Conservation (phyloP, 345 rosid genomes). For the Triadica sebifera region DNA sequence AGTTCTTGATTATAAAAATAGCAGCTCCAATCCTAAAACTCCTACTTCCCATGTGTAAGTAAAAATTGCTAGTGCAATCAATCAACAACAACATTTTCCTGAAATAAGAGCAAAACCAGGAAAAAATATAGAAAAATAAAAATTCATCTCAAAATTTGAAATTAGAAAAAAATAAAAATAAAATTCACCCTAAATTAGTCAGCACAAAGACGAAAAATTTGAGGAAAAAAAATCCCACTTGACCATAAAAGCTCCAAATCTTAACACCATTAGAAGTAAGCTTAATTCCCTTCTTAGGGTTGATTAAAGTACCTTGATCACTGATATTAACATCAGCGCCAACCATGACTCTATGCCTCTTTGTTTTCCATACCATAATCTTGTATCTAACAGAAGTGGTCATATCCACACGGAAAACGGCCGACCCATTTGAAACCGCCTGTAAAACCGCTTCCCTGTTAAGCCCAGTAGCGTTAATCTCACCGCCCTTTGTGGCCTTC, state of each 20-base stretch:
- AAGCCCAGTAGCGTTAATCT: background rate
- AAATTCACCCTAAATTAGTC: conserved; percentile 24
- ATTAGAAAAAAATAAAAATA: background rate
- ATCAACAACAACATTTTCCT: background rate
- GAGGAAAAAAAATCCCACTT: conserved; percentile 9
- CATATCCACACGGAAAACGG: conserved; percentile 60
- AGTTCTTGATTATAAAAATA: too few relatives aligned
- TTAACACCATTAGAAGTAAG: conserved; percentile 43
- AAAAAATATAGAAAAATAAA: background rate
- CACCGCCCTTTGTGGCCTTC: conserved; percentile 49
- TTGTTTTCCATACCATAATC: conserved; percentile 58
- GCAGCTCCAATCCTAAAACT: too few relatives aligned
- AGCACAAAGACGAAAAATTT: conserved; percentile 24
- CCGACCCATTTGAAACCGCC: conserved; percentile 40
- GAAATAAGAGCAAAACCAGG: background rate
- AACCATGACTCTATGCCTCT: conserved; percentile 42
- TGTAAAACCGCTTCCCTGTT: conserved; percentile 28
- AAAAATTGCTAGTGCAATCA: background rate
- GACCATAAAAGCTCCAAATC: conserved; percentile 14
- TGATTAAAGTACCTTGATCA: conserved; percentile 30
- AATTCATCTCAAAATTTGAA: background rate
- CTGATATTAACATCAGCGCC: conserved; percentile 53
- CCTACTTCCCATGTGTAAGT: too few relatives aligned
- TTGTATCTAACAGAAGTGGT: conserved; percentile 60
- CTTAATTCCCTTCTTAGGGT: conserved; percentile 31